Base-by-base conservation (phyloP, 2,329 filamentous ascomycete species). In the Phaeoacremonium minimum region DNA sequence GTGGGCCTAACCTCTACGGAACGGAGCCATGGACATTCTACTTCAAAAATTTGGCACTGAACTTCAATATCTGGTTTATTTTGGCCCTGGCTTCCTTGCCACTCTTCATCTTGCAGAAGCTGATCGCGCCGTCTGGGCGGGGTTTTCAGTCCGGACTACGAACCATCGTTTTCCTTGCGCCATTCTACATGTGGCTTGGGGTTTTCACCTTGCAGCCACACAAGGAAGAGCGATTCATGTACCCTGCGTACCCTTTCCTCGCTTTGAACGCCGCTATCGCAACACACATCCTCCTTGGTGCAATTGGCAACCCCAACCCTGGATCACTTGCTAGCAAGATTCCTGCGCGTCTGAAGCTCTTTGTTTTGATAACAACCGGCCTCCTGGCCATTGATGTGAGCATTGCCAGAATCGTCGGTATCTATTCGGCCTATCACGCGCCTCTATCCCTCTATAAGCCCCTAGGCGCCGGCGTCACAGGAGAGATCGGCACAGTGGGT, bases 201-300 rank as follows among this genome's bases (percentile, higher is more conserved):
- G 93, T 97, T 44, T 97, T 98, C 64, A 91, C 87, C 0, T 57
- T 85, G 7, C 93, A 98, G 56, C 87, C 93, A 13, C 93, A 98
- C 65, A 98, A 98, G 55, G 93, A 98, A 58, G 93, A 98, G 63
- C 76, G 93, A 6, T 98, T 98, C 67, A 97, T 98, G 90, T 98
- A 95, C 53, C 93, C 93, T 0, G 86, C 80, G 3, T 98, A 98
- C 52, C 93, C 93, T 1, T 88, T 91, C 45, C 71, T 98, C 26
- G 85, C 86, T 1, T 71, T 98, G 22, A 96, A 95, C 52, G 90
- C 90, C 4, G 86, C 91, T 7, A 75, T 96, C 36, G 77, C 87
- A 4, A 67, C 94, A 22, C 89, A 97, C 57, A 84, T 94, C 40
- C 53, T 94, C 2, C 71, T 97, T 13, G 72, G 80, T 11, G 82